phyloP scores from a whole-genome alignment of 306 rosid genomes.

The Castanospermum australe region DNA sequence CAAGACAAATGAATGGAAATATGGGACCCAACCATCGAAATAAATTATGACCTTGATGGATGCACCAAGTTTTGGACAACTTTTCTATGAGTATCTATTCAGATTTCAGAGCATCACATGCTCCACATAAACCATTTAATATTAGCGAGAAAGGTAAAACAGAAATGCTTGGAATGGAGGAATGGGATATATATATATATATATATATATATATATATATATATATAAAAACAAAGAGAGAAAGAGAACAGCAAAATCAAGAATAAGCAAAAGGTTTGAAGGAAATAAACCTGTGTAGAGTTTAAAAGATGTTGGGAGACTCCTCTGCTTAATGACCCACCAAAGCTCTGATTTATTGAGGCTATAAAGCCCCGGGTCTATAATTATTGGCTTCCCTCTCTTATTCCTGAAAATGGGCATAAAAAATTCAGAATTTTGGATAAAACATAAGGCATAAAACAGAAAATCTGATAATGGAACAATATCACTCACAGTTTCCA shows the following conservation, averaged over 20 bases:
- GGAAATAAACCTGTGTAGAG: conserved; percentile 77
- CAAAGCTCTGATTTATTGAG: conserved; percentile 86
- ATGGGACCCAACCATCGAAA: conserved; percentile 7
- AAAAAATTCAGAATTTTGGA: background rate
- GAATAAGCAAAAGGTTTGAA: background rate
- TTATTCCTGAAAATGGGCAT: conserved; percentile 57
- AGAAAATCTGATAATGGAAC: background rate
- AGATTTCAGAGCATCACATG: conserved; percentile 40
- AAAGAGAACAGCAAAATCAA: background rate
- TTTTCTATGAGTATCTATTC: background rate
- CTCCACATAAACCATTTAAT: background rate
- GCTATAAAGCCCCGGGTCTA: conserved; percentile 86
- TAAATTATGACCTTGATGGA: conserved; percentile 22
- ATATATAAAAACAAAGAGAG: too few species aligned
- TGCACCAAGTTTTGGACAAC: conserved; percentile 28
- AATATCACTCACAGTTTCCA: conserved; percentile 66
- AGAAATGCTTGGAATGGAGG: too few species aligned
- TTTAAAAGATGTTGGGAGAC: conserved; percentile 80
- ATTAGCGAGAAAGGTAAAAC: background rate
- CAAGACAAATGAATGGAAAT: too few species aligned
- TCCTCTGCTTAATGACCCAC: conserved; percentile 83
- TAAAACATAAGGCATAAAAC: background rate
- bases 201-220: too few species aligned
- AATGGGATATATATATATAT: too few species aligned
- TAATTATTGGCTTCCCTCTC: conserved; percentile 82